These are phyloP conservation scores for Alternaria sp. DNA, from an alignment of 2,329 filamentous ascomycete genomes.

Conservation along the genomic window DNA sequence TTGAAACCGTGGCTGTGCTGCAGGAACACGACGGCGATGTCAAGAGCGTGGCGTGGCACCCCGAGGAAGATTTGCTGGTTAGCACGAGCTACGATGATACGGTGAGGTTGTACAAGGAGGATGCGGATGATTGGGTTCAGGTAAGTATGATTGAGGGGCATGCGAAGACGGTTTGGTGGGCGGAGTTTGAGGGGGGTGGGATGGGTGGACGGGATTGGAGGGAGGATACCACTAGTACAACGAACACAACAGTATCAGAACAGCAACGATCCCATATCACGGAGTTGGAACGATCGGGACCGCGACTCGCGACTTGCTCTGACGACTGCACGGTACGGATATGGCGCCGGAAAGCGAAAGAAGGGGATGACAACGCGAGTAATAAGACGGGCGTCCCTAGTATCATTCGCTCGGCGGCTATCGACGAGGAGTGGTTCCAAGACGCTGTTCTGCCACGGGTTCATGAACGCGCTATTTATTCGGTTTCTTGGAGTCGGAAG, in stretches of 20 bases:
- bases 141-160: slow-evolving; percentile 83
- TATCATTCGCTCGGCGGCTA: slow-evolving; percentile 75
- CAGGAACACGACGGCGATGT: slow-evolving; percentile 96
- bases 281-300: slow-evolving; percentile 51
- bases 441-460: slow-evolving; percentile 74
- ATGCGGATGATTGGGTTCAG: slow-evolving; percentile 92
- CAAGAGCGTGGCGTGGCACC: slow-evolving; percentile 93
- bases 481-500: slow-evolving; percentile 79
- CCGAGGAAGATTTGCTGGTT: slow-evolving; percentile 77
- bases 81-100: slow-evolving; percentile 95
- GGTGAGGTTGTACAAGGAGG: slow-evolving; percentile 86
- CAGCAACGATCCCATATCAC: slow-evolving; percentile 46
- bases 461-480: slow-evolving; percentile 84
- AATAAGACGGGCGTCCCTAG: slow-evolving; percentile 75
- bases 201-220: slow-evolving; percentile 39
- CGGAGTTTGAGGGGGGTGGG: slow-evolving; percentile 68
- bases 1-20: slow-evolving; percentile 93
- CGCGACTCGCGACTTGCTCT: slow-evolving; percentile 79
- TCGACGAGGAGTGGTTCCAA: slow-evolving; percentile 84
- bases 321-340: slow-evolving; percentile 81
- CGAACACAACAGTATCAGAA: slow-evolving; percentile 38
- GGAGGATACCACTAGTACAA: neutral
- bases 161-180: slow-evolving; percentile 84
- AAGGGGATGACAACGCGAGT: slow-evolving; percentile 53
- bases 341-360: slow-evolving; percentile 72